phyloP scores from a whole-genome alignment of 345 rosid species.

The Draba incana region DNA sequence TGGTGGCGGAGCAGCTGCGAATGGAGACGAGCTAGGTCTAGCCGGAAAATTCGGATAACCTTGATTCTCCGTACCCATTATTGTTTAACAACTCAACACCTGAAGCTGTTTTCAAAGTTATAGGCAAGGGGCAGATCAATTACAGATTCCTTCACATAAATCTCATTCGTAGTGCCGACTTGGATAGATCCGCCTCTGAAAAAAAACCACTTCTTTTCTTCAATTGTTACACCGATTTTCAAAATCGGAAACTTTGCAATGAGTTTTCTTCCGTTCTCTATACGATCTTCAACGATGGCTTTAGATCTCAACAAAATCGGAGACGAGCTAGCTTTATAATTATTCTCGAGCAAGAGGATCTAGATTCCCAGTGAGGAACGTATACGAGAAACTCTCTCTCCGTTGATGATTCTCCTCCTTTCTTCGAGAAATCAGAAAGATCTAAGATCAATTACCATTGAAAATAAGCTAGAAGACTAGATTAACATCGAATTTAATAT shows the following conservation, averaged over 20 bases:
- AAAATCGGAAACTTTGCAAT: slow-evolving; percentile 25
- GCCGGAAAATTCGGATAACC: slow-evolving; percentile 63
- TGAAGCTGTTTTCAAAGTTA: slow-evolving; percentile 34
- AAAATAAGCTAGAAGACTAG: slow-evolving; percentile 5
- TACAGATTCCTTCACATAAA: slow-evolving; percentile 24
- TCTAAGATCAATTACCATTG: slow-evolving; percentile 36
- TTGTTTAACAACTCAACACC: slow-evolving; percentile 38
- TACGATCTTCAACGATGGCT: slow-evolving; percentile 18
- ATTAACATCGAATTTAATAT: slow-evolving; percentile 2
- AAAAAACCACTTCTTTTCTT: neutral
- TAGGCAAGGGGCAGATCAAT: slow-evolving; percentile 20
- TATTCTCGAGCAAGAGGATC: slow-evolving; percentile 25
- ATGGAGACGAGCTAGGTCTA: slow-evolving; percentile 59
- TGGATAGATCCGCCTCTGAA: slow-evolving; percentile 24
- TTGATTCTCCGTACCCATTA: slow-evolving; percentile 73
- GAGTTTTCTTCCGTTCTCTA: too few relatives aligned
- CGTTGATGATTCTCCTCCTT: neutral
- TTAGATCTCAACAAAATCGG: slow-evolving; percentile 26
- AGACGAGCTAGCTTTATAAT: too few relatives aligned
- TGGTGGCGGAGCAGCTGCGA: slow-evolving; percentile 64
- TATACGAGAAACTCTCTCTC: neutral
- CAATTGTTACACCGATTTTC: neutral
- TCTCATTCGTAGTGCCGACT: slow-evolving; percentile 29
- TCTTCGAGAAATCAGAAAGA: slow-evolving; percentile 26
- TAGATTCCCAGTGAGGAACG: neutral